Conservation (phyloP, 2,329 filamentous ascomycete species). For the Fonsecaea multimorphosa region DNA sequence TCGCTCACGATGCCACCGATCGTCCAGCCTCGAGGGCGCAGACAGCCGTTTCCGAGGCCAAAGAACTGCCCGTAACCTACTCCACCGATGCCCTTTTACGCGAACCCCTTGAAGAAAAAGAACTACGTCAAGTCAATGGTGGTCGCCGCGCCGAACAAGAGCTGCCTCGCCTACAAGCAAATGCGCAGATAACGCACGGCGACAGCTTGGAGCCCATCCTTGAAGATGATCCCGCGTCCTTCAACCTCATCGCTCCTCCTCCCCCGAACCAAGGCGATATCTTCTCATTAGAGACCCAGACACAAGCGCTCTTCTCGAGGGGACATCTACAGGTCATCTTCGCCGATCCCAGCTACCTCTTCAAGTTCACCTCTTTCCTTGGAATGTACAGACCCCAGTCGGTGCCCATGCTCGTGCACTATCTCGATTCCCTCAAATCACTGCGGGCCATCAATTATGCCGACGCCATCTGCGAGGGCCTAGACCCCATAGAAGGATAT, state of each 20-base stretch:
- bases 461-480: constrained; percentile 69
- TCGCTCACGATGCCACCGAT: constrained; percentile 22
- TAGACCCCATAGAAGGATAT: constrained; percentile 62
- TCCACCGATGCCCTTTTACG: constrained; percentile 23
- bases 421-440: constrained; percentile 73
- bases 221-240: constrained; percentile 45
- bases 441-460: constrained; percentile 73
- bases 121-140: constrained; percentile 23
- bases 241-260: constrained; percentile 46
- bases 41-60: constrained; percentile 11
- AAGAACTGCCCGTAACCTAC: constrained; percentile 24
- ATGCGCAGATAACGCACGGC: constrained; percentile 24
- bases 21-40: constrained; percentile 19
- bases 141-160: constrained; percentile 20
- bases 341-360: constrained; percentile 65
- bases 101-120: constrained; percentile 20
- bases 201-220: constrained; percentile 35
- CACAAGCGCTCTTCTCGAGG: constrained; percentile 69
- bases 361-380: constrained; percentile 72
- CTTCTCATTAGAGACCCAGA: constrained; percentile 67
- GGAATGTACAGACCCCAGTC: constrained; percentile 65
- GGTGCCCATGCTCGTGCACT: constrained; percentile 71
- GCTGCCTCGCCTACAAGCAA: constrained; percentile 33
- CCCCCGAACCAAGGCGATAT: constrained; percentile 40
- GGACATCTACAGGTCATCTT: constrained; percentile 72